phyloP scores from a whole-genome alignment of 2,329 filamentous ascomycete genomes.

The Fusarium sp. region DNA sequence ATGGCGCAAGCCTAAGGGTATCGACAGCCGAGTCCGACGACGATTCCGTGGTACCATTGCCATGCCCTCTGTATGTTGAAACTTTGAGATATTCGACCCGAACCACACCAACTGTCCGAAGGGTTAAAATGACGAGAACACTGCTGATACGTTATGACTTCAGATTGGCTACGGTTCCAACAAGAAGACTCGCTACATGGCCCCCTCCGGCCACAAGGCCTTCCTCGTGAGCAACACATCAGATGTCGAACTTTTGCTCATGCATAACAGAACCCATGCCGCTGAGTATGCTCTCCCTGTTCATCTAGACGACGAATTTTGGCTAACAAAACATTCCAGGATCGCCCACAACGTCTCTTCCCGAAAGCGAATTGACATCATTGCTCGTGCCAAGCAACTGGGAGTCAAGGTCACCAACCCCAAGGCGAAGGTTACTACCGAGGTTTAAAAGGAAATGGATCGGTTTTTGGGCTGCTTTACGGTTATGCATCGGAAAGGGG shows the following conservation, averaged over 20 bases:
- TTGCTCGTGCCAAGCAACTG: slow-evolving; percentile 96
- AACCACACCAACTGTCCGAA: slow-evolving; percentile 9
- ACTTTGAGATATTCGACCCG: slow-evolving; percentile 6
- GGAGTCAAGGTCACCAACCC: slow-evolving; percentile 99
- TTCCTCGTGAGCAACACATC: slow-evolving; percentile 94
- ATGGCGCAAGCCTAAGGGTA: slow-evolving; percentile 99
- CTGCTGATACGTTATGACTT: slow-evolving; percentile 38
- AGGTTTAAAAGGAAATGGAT: slow-evolving; percentile 71
- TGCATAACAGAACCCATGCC: slow-evolving; percentile 99
- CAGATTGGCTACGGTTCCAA: slow-evolving; percentile 99
- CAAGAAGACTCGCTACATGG: slow-evolving; percentile 99
- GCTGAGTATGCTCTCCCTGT: slow-evolving; percentile 81
- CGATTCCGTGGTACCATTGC: slow-evolving; percentile 95
- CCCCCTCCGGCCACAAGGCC: slow-evolving; percentile 99
- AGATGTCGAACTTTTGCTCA: no score
- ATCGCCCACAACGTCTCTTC: slow-evolving; percentile 98
- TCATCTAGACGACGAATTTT: neutral
- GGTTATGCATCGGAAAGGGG: slow-evolving; percentile 50
- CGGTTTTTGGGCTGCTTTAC: slow-evolving; percentile 50
- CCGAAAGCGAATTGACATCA: slow-evolving; percentile 98
- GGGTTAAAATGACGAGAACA: neutral
- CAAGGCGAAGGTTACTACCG: slow-evolving; percentile 98
- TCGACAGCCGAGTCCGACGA: slow-evolving; percentile 97
- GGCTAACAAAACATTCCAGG: slow-evolving; percentile 63
- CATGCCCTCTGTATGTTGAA: slow-evolving; percentile 93